phyloP scores from a whole-genome alignment of 495 filamentous ascomycete genomes.

The Corynascus novoguineensis region DNA sequence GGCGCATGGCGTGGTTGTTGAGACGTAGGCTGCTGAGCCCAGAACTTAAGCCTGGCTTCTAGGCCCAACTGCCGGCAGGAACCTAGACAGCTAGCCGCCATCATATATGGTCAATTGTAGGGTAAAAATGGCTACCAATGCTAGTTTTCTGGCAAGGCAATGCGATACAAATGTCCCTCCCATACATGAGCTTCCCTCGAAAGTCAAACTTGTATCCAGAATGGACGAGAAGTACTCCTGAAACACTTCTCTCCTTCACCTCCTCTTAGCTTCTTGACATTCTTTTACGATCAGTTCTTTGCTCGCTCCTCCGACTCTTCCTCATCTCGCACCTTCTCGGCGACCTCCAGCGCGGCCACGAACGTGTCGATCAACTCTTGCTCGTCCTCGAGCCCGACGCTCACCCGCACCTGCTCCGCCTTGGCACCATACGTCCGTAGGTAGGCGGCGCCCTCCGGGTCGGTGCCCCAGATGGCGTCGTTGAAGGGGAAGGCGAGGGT shows the following conservation, averaged over 20 bases:
- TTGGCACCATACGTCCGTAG: constrained; percentile 28
- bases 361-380: constrained; percentile 33
- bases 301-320: background rate
- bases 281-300: too few species aligned
- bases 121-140: background rate
- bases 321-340: constrained; percentile 1
- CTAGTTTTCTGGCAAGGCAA: constrained; percentile 4
- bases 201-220: too few species aligned
- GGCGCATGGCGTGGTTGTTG: background rate
- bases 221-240: too few species aligned
- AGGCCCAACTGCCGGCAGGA: background rate
- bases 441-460: constrained; percentile 17
- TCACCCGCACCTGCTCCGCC: constrained; percentile 34
- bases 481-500: constrained; percentile 42
- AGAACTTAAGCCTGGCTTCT: background rate
- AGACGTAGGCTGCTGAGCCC: background rate
- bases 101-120: background rate
- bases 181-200: too few species aligned
- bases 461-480: constrained; percentile 31
- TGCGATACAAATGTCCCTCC: background rate
- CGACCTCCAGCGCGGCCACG: constrained; percentile 25
- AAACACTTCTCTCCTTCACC: too few species aligned
- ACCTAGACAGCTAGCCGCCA: background rate
- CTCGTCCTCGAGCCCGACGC: constrained; percentile 39
- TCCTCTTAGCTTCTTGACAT: too few species aligned